Evolutionary conservation across 1,284 basidiomycete species (phyloP).

Genomic region (Ceratobasidium sp.): DNA sequence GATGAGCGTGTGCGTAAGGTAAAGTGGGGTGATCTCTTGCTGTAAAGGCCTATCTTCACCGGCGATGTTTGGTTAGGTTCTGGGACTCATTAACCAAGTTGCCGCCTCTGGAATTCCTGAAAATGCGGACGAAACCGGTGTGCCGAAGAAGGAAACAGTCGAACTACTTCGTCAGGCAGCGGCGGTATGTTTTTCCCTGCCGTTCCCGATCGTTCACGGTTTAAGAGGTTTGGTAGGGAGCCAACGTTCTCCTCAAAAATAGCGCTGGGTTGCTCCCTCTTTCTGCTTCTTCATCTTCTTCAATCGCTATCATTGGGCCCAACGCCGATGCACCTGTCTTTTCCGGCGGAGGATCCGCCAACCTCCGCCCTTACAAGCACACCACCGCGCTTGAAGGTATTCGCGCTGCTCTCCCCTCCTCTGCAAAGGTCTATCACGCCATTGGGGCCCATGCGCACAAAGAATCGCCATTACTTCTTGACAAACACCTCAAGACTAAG

Average conservation of each 20-base stretch:
- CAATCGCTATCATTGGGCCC: slow-evolving; percentile 64
- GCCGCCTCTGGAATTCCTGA: slow-evolving; percentile 43
- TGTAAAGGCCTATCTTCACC: too few relatives aligned
- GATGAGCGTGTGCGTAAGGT: slow-evolving; percentile 48
- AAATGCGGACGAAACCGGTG: slow-evolving; percentile 44
- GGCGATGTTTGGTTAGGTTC: not conserved
- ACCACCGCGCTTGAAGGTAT: slow-evolving; percentile 58
- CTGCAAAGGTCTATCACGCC: slow-evolving; percentile 43
- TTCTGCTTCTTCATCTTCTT: slow-evolving; percentile 47
- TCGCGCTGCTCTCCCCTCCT: slow-evolving; percentile 45
- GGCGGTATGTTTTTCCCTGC: slow-evolving; percentile 52
- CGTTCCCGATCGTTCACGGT: slow-evolving; percentile 54
- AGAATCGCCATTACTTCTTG: slow-evolving; percentile 45
- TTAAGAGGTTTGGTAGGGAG: slow-evolving; percentile 45
- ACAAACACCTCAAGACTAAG: slow-evolving; percentile 46
- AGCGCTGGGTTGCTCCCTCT: slow-evolving; percentile 56
- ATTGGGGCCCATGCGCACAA: slow-evolving; percentile 47
- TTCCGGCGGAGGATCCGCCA: slow-evolving; percentile 63
- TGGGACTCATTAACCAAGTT: slow-evolving; percentile 42
- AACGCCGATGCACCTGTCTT: slow-evolving; percentile 62
- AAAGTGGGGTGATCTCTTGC: slow-evolving; percentile 42
- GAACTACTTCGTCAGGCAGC: slow-evolving; percentile 56
- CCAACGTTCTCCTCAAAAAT: slow-evolving; percentile 61
- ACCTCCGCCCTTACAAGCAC: slow-evolving; percentile 59
- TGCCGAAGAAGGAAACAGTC: slow-evolving; percentile 49